These are phyloP conservation scores for Paxillus involutus DNA, from an alignment of 768 basidiomycete species.

Conservation along the genomic window DNA sequence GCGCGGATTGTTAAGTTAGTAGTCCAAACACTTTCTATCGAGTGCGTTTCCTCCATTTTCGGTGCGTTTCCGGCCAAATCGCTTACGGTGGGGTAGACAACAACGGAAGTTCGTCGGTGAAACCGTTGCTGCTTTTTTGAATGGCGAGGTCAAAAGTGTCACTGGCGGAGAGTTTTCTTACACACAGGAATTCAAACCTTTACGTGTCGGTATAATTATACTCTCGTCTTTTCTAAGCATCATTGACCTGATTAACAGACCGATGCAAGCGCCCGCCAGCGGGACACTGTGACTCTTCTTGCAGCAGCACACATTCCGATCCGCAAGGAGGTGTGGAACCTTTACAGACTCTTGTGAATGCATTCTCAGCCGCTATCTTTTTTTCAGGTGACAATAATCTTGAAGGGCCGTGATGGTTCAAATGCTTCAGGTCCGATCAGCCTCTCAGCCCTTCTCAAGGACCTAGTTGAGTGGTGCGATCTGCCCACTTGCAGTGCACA, in stretches of 20 bases:
- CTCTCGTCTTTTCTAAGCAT: neutral
- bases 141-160: slow-evolving; percentile 46
- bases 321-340: slow-evolving; percentile 56
- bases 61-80: neutral
- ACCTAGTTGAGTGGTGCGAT: slow-evolving; percentile 62
- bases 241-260: slow-evolving; percentile 10
- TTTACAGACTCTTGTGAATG: neutral
- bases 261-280: slow-evolving; percentile 38
- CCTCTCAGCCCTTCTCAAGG: slow-evolving; percentile 50
- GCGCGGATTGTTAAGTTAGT: slow-evolving; percentile 69
- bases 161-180: slow-evolving; percentile 53
- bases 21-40: slow-evolving; percentile 56
- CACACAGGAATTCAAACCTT: slow-evolving; percentile 42
- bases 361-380: neutral
- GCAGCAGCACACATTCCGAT: slow-evolving; percentile 65
- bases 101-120: slow-evolving; percentile 58
- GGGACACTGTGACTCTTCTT: slow-evolving; percentile 66
- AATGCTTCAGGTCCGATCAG: slow-evolving; percentile 44
- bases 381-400: slow-evolving; percentile 41
- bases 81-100: slow-evolving; percentile 35
- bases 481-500: slow-evolving; percentile 42
- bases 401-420: neutral
- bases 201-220: slow-evolving; percentile 41
- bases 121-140: slow-evolving; percentile 40
- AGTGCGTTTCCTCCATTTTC: slow-evolving; percentile 50